These are phyloP conservation scores for Cladosporium austrohemisphaericum DNA, from an alignment of 2,329 filamentous ascomycete genomes.

Conservation along the genomic window DNA sequence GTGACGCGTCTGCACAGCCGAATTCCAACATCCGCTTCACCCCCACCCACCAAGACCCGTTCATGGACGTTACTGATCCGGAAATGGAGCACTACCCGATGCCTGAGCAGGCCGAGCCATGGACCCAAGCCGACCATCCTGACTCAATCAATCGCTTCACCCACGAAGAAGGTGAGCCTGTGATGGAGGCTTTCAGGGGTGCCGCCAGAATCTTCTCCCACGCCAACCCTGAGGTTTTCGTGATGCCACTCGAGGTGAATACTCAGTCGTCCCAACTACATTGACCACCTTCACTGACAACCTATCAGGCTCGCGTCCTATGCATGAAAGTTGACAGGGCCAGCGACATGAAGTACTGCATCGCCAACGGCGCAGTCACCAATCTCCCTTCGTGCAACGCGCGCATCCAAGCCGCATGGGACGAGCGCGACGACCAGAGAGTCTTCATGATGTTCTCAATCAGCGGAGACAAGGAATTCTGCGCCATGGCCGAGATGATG, in stretches of 20 bases:
- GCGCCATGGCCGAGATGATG: conserved; percentile 30
- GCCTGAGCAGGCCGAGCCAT: not conserved
- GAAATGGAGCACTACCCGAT: conserved; percentile 8
- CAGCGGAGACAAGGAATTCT: conserved; percentile 28
- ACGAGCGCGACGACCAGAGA: conserved; percentile 22
- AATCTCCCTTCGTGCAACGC: conserved; percentile 24
- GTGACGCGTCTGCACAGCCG: not conserved
- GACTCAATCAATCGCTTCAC: conserved; percentile 5
- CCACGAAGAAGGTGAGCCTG: not conserved
- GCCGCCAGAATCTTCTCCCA: conserved; percentile 19
- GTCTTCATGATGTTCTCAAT: conserved; percentile 30
- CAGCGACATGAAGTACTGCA: conserved; percentile 23
- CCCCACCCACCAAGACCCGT: too few species aligned
- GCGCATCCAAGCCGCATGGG: conserved; percentile 27
- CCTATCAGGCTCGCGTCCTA: conserved; percentile 25
- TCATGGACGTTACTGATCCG: not conserved
- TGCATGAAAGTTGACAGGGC: conserved; percentile 30
- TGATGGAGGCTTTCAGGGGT: conserved; percentile 14
- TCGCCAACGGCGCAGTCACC: conserved; percentile 21
- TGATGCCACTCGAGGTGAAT: conserved; percentile 26
- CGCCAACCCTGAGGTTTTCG: conserved; percentile 29
- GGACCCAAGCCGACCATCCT: conserved; percentile 8
- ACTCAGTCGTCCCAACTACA: not conserved
- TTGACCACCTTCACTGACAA: conserved; percentile 17
- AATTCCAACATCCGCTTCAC: not conserved